Evolutionary conservation across 2,329 filamentous ascomycete species (phyloP), one percentile per base, ranked within the genome.

Genomic region (Blumeria graminis): DNA sequence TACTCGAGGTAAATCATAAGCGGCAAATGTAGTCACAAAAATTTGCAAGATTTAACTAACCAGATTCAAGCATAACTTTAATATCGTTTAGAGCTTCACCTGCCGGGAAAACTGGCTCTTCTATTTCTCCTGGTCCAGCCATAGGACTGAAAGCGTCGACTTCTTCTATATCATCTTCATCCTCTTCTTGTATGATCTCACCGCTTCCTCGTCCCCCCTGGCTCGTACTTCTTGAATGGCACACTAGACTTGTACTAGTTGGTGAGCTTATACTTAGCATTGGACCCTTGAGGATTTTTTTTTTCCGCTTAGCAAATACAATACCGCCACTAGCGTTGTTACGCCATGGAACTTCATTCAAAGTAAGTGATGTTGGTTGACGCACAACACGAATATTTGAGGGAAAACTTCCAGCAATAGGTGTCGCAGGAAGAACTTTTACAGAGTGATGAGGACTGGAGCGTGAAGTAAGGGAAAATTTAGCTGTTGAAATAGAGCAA

Each of bases 381-480:
- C 88, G 79, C 1, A 90, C 86, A 11, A 95, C 73, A 2, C 90
- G 82, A 58, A 95, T 85, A 61, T 89, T 93, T 55, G 81, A 85
- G 0, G 90, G 89, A 63, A 96, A 94, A 0, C 78, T 72, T 14
- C 74, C 73, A 2, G 76, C 71, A 0, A 84, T 89, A 0, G 90
- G 90, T 0, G 89, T 94, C 0, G 86, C 86, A 0, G 92, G 90
- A 2, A 96, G 78, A n/a, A 96, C 84, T 70, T 96, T 96, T 63
- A 96, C 84, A 0, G 86, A 94, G 62, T 86, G 79, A 66, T 95
- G 88, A 0, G 92, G 90, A 3, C 83, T 89, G 22, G 22, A 28
- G 28, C 85, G 80, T 22, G 13, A 77, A 76, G 38, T 76, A 70
- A 78, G 71, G 1, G 78, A 80, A 14, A 78, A 82, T 64, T 81